A percentile compares a stretch with the other conserved stretches of the same genome.
Conservation (phyloP, 148 eudicot species). For the Salicornia ramosissima region DNA sequence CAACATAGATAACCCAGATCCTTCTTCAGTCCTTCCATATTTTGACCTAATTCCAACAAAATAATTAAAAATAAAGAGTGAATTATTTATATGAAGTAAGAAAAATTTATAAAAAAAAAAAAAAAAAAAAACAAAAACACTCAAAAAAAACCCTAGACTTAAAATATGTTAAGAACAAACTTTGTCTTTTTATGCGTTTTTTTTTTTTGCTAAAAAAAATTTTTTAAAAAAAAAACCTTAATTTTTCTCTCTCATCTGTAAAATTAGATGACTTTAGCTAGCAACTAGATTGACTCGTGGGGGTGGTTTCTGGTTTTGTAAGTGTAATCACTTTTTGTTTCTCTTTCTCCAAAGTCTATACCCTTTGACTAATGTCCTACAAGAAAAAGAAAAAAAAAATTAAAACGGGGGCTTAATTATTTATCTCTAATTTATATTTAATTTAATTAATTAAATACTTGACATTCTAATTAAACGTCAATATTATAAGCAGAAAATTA, state of each 20-base stretch:
- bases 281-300: conserved; percentile 29
- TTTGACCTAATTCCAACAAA: conserved; percentile 21
- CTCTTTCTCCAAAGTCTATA: conserved; percentile 4
- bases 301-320: conserved; percentile 24
- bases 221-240: background rate
- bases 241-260: conserved; percentile 24
- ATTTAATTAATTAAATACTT: too few relatives aligned
- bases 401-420: background rate
- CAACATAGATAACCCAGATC: conserved; percentile 13
- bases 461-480: too few relatives aligned
- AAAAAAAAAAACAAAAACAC: background rate
- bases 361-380: conserved; percentile 20
- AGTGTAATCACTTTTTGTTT: conserved; percentile 5
- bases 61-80: background rate
- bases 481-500: too few relatives aligned
- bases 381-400: background rate
- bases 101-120: too few relatives aligned
- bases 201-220: background rate
- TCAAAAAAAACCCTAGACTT: conserved; percentile 28
- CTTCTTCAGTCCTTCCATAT: conserved; percentile 19
- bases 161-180: conserved; percentile 20
- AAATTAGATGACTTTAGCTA: conserved; percentile 11
- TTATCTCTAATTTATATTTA: too few relatives aligned
- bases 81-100: background rate
- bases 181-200: conserved; percentile 29